These are phyloP conservation scores for Brassica napus DNA, from an alignment of 345 rosid genomes.

Conservation along the genomic window DNA sequence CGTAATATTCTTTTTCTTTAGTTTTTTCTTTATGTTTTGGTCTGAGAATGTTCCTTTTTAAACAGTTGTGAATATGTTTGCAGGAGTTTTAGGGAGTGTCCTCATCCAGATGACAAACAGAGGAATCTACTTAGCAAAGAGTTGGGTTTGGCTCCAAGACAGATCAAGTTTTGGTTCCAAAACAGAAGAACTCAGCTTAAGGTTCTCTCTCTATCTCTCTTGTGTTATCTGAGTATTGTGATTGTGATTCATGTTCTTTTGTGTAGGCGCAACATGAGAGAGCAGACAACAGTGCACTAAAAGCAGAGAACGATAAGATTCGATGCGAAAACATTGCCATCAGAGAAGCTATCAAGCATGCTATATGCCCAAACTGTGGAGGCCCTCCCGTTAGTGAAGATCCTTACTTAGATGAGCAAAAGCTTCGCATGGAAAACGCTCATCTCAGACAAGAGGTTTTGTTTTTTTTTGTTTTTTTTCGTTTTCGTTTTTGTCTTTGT, in stretches of 20 bases:
- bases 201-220: conserved; percentile 42
- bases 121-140: conserved; percentile 82
- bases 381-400: conserved; percentile 83
- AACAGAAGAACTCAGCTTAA: conserved; percentile 97
- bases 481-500: neutral
- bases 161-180: conserved; percentile 99
- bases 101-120: conserved; percentile 98
- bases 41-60: no score
- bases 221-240: no score
- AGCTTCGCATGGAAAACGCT: conserved; percentile 80
- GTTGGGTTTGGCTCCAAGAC: conserved; percentile 86
- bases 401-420: conserved; percentile 84
- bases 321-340: conserved; percentile 95
- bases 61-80: no score
- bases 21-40: no score
- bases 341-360: conserved; percentile 86
- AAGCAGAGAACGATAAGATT: conserved; percentile 90
- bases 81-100: conserved; percentile 93
- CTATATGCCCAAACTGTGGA: conserved; percentile 93
- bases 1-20: conserved; percentile 41
- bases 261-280: conserved; percentile 88
- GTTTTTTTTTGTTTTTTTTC: neutral
- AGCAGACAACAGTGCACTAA: conserved; percentile 72
- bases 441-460: conserved; percentile 91
- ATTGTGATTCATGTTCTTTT: neutral